Conservation (phyloP, 2,329 filamentous ascomycete genomes). For the Cercospora sojina region DNA sequence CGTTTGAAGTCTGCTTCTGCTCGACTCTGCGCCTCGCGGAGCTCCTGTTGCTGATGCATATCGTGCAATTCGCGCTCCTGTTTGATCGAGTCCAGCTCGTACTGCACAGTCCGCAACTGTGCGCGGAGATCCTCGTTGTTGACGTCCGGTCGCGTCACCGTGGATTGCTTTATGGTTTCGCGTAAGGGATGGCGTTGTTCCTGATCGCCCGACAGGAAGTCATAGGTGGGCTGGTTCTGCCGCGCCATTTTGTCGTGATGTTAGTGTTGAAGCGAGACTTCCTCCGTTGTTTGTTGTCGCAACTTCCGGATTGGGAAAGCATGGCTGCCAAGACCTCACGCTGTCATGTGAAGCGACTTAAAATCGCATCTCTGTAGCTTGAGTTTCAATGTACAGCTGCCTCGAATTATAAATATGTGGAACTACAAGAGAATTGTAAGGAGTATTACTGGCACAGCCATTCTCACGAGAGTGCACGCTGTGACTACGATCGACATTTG, state of each 20-base stretch:
- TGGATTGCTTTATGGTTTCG: constrained; percentile 48
- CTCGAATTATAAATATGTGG: background rate
- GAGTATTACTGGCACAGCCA: background rate
- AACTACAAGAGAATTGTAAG: background rate
- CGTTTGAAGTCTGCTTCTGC: constrained; percentile 83
- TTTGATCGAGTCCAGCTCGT: constrained; percentile 81
- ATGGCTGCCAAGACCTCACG: background rate
- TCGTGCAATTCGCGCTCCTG: constrained; percentile 81
- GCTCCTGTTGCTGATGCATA: constrained; percentile 77
- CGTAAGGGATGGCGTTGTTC: constrained; percentile 39
- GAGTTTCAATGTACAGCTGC: background rate
- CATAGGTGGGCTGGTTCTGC: constrained; percentile 46
- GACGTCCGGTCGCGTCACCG: constrained; percentile 38
- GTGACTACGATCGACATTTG: background rate
- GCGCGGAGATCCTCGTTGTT: constrained; percentile 78
- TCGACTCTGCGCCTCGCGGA: constrained; percentile 74
- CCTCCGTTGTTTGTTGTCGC: constrained; percentile 3
- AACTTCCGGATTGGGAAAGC: constrained; percentile 6
- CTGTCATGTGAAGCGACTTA: constrained; percentile 3
- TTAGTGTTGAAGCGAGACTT: background rate
- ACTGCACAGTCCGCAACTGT: constrained; percentile 82
- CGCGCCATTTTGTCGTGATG: constrained; percentile 31
- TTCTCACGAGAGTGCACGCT: background rate
- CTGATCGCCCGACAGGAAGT: constrained; percentile 50
- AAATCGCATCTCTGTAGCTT: background rate